Percentiles rank a stretch among this genome's conserved stretches.
Evolutionary conservation across 1,139 yeast species (phyloP).

Genomic region (Blastobotrys persicus): DNA sequence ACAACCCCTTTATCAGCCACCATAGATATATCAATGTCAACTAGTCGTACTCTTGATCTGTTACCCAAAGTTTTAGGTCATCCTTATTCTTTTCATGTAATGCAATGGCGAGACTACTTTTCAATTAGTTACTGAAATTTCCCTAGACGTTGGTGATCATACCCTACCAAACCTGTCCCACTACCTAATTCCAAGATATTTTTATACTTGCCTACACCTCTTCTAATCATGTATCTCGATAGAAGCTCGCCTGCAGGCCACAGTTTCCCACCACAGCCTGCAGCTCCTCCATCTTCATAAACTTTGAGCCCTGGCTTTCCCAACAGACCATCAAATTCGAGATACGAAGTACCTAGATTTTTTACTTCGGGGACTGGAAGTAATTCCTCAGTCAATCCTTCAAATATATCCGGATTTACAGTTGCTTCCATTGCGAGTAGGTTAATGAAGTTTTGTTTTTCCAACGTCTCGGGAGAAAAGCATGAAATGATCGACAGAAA

Average conservation of each 20-base stretch:
- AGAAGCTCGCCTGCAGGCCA: conserved; percentile 59
- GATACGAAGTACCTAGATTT: conserved; percentile 42
- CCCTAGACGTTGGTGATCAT: not conserved
- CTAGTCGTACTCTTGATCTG: conserved; percentile 39
- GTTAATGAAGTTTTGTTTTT: not conserved
- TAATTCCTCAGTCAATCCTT: conserved; percentile 24
- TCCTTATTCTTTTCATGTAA: conserved; percentile 30
- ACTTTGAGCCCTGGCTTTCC: conserved; percentile 42
- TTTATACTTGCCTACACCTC: conserved; percentile 29
- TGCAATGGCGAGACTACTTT: conserved; percentile 37
- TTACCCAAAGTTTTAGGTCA: conserved; percentile 43
- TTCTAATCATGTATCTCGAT: conserved; percentile 43
- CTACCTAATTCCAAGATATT: conserved; percentile 52
- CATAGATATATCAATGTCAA: not conserved
- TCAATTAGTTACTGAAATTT: conserved; percentile 6
- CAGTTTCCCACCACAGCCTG: conserved; percentile 59
- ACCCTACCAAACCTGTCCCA: conserved; percentile 57
- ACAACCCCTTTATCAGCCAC: conserved; percentile 6
- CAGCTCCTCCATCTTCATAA: conserved; percentile 54
- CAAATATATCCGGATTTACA: not conserved
- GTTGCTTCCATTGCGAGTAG: not conserved
- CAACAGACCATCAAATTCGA: conserved; percentile 45
- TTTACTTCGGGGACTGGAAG: conserved; percentile 38
- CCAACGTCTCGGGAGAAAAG: not conserved
- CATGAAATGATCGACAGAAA: not conserved